Conservation (phyloP, 352 stramenopile genomes). For the Aphanomyces invadans region DNA sequence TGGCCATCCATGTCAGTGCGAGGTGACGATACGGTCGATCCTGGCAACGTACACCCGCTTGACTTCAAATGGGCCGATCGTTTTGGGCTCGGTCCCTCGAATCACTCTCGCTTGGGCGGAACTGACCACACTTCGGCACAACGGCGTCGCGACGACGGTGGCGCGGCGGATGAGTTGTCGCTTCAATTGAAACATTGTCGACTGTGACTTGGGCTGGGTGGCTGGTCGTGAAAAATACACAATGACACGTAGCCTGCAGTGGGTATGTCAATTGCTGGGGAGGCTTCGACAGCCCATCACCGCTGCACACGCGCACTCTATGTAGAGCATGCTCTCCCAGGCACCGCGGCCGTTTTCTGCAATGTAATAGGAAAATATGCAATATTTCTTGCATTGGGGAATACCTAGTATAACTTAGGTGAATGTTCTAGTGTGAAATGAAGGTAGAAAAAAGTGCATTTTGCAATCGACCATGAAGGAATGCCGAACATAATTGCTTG, state of each 20-base stretch:
- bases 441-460: background rate
- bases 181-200: background rate
- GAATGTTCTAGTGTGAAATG: background rate
- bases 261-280: no score
- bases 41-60: conserved; percentile 10
- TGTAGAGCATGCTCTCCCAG: background rate
- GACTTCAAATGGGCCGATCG: background rate
- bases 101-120: background rate
- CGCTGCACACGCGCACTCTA: background rate
- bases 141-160: background rate
- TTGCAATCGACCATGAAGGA: background rate
- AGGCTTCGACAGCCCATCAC: no score
- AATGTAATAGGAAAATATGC: background rate
- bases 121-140: background rate
- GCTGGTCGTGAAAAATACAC: background rate
- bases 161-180: background rate
- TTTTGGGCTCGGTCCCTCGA: background rate
- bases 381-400: background rate
- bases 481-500: no score
- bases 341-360: background rate
- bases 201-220: no score
- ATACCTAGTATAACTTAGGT: background rate
- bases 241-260: no score
- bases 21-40: no score
- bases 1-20: no score